phyloP scores from a whole-genome alignment of 345 rosid genomes.

The thale cress (Arabidopsis thaliana) region DNA sequence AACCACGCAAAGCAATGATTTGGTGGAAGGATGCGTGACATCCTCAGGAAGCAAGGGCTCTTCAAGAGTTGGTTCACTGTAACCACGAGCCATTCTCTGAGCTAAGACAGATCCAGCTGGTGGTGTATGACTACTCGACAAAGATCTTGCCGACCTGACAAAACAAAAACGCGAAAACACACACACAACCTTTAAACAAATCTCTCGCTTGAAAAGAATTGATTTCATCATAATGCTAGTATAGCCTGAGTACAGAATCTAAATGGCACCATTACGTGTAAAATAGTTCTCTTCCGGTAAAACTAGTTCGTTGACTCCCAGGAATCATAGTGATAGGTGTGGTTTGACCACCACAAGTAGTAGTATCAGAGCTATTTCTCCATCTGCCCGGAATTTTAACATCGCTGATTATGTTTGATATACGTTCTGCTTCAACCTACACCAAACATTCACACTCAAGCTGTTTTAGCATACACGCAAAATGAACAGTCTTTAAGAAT shows the following conservation, averaged over 20 bases:
- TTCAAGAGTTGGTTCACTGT: conserved; percentile 47
- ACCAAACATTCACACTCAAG: conserved; percentile 29
- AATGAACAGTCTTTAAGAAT: conserved; percentile 19
- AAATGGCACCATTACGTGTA: conserved; percentile 54
- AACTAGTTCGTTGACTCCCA: conserved; percentile 48
- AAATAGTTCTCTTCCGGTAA: conserved; percentile 63
- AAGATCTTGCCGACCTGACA: conserved; percentile 82
- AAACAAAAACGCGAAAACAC: background rate
- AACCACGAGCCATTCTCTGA: conserved; percentile 57
- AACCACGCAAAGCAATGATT: conserved; percentile 72
- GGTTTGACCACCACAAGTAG: conserved; percentile 46
- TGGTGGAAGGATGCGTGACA: conserved; percentile 51
- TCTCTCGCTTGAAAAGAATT: background rate
- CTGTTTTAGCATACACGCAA: conserved; percentile 36
- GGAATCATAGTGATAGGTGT: conserved; percentile 69
- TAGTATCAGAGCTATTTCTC: conserved; percentile 45
- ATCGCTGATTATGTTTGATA: conserved; percentile 34
- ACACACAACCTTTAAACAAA: conserved; percentile 3
- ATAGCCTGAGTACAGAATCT: background rate
- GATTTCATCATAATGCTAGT: conserved; percentile 2
- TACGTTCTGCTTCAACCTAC: conserved; percentile 51
- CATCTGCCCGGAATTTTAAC: conserved; percentile 41
- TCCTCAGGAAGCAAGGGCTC: conserved; percentile 71
- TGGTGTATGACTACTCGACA: conserved; percentile 79
- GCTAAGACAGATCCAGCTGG: conserved; percentile 61